These are phyloP conservation scores for Przewalskia tangutica DNA, from an alignment of 257 asterid species.

Conservation along the genomic window DNA sequence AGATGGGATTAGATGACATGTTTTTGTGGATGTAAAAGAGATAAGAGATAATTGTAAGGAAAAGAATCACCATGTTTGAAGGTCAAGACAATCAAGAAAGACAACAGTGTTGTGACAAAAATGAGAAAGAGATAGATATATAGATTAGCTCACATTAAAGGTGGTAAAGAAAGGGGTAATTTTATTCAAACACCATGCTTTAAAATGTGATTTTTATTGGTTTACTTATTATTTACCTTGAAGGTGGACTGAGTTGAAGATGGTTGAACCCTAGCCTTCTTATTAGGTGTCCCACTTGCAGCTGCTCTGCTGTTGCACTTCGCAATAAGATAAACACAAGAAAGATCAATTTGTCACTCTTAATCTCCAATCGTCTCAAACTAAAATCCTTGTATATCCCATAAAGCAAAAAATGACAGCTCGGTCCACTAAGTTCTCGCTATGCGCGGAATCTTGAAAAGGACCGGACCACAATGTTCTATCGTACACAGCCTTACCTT, in stretches of 20 bases:
- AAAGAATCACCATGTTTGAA: slow-evolving; percentile 34
- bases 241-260: slow-evolving; percentile 49
- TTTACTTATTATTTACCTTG: slow-evolving; percentile 38
- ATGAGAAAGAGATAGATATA: slow-evolving; percentile 7
- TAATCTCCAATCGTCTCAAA: background rate
- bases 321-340: background rate
- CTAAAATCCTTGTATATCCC: background rate
- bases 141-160: background rate
- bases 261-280: slow-evolving; percentile 65
- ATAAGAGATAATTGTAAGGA: background rate
- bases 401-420: background rate
- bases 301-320: slow-evolving; percentile 54
- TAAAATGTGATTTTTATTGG: background rate
- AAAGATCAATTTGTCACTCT: background rate
- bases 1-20: background rate
- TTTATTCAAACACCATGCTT: too few species aligned
- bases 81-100: slow-evolving; percentile 47
- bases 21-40: slow-evolving; percentile 33
- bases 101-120: slow-evolving; percentile 51
- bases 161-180: background rate
- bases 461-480: too few species aligned
- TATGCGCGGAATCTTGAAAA: too few species aligned
- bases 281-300: slow-evolving; percentile 41
- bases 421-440: too few species aligned
- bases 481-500: too few species aligned